These are phyloP conservation scores for Chytriomyces hyalinus DNA, from an alignment of 192 early-diverging fungal genomes.

Conservation along the genomic window DNA sequence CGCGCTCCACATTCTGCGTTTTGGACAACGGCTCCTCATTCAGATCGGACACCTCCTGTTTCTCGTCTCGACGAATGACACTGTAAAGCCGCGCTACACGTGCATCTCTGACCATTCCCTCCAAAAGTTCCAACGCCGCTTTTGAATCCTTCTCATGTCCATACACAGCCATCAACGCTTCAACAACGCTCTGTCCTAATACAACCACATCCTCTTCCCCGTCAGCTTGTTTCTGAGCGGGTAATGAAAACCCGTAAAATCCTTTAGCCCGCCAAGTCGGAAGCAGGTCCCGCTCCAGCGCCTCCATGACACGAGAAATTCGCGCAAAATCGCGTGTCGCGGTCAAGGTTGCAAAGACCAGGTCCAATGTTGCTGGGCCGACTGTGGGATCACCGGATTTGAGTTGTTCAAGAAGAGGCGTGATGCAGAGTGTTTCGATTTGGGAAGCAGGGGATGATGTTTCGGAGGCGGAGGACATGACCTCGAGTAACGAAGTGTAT, in stretches of 20 bases:
- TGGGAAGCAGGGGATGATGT: neutral
- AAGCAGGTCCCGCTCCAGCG: neutral
- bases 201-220: neutral
- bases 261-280: neutral
- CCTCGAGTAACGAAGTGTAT: neutral
- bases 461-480: neutral
- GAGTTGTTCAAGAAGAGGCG: neutral
- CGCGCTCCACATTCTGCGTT: neutral
- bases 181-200: neutral
- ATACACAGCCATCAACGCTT: neutral
- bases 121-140: neutral
- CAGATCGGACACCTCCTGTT: neutral
- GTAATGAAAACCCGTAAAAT: constrained; percentile 2
- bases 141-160: neutral
- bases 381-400: neutral
- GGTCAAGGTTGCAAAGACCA: neutral
- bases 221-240: neutral
- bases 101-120: neutral
- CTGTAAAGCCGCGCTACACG: neutral
- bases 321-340: neutral
- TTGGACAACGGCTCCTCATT: neutral
- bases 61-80: neutral
- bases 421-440: neutral
- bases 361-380: neutral
- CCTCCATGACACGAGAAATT: neutral